These are phyloP conservation scores for Discostella stelligeroides DNA, from an alignment of 108 stramenopile species.

Conservation along the genomic window DNA sequence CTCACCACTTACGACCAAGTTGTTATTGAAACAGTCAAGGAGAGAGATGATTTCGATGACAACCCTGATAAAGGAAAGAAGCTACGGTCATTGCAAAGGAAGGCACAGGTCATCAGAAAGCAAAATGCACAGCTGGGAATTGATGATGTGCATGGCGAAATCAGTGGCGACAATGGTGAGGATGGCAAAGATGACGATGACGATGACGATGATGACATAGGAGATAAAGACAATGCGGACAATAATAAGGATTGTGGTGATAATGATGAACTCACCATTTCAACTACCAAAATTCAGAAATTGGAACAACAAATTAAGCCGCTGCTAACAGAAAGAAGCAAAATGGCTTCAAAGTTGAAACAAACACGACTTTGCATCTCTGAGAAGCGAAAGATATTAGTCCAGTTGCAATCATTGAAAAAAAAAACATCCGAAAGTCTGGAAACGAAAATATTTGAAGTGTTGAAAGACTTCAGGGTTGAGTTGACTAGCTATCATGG, in stretches of 20 bases:
- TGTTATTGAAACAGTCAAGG: neutral
- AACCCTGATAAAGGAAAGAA: neutral
- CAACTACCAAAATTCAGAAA: neutral
- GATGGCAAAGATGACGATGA: too few relatives aligned
- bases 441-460: neutral
- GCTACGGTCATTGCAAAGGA: too few relatives aligned
- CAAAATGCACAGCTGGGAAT: neutral
- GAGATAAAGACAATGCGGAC: too few relatives aligned
- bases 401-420: neutral
- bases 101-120: neutral
- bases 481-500: constrained; percentile 16
- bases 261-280: too few relatives aligned
- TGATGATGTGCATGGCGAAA: neutral
- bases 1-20: neutral
- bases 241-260: too few relatives aligned
- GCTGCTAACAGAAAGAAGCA: neutral
- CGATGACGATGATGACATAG: neutral
- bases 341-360: neutral
- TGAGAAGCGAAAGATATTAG: too few relatives aligned
- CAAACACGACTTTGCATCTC: too few relatives aligned
- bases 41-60: neutral
- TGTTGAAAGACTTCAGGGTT: neutral
- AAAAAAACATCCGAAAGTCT: neutral
- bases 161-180: neutral
- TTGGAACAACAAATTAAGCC: too few relatives aligned